Evolutionary conservation across 2,329 filamentous ascomycete genomes (phyloP), one percentile per base, ranked within the genome.

Genomic region (Clonostachys byssicola): DNA sequence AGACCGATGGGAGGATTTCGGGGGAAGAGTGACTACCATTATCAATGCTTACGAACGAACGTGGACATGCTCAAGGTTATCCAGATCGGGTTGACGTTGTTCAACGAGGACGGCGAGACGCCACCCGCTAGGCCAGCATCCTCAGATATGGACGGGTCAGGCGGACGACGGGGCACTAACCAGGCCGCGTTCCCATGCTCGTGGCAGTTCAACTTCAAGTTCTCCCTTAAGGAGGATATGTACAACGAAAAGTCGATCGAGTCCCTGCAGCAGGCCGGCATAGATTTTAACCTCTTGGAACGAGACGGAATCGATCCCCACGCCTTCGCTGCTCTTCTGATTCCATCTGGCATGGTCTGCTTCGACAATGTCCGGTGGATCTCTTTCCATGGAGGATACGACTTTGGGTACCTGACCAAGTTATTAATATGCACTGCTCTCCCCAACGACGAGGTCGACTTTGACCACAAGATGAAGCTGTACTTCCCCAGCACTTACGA

Each of bases 191-290:
- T 90, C 49, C 92, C 89, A 14, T 95, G 88, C 62, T 95, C 92
- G 16, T 99, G 94, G 94, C 92, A 96, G 57, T 99, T 99, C 78
- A 97, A 99, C 75, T 99, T 99, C 71, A 87, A 92, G 58, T 99
- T 97, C 67, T 94, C 90, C 2, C 77, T 96, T 10, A 88, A 94
- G 55, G 84, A 92, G 38, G 94, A 99, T 69, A 99, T 99, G 94
- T 97, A 95, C 70, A 94, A 95, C 53, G 88, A 96, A 63, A 88
- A 91, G 49, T 96, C 91, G 14, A 96, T 96, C 55, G 88, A 94
- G 54, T 90, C 95, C 57, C 79, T 97, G 17, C 86, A 90, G 56
- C 86, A 89, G 59, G 89, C 90, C 3, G 94, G 94, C n/a, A 92
- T 96, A 51, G 90, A 97, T 65, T 96, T 99, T 54, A 77, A 81